Evolutionary conservation across 345 rosid genomes (phyloP).

Genomic region (Pugionium cornutum): DNA sequence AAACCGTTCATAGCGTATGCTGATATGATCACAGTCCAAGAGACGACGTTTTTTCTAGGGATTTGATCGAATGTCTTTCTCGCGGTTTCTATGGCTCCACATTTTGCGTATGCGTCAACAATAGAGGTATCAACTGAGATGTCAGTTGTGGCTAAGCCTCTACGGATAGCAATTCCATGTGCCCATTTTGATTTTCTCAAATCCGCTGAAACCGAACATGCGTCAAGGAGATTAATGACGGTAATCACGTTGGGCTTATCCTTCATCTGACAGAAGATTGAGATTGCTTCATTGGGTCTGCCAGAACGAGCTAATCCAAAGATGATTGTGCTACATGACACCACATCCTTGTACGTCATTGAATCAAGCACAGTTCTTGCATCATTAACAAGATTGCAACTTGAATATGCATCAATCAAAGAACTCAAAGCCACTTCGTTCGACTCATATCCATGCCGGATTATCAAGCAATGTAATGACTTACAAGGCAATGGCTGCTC

Average conservation of each 20-base stretch:
- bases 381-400: constrained; percentile 46
- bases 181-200: constrained; percentile 61
- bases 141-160: constrained; percentile 47
- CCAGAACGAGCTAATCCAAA: constrained; percentile 56
- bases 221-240: constrained; percentile 56
- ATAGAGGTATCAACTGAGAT: constrained; percentile 63
- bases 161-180: constrained; percentile 66
- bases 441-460: constrained; percentile 46
- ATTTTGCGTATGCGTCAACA: constrained; percentile 69
- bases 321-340: constrained; percentile 74
- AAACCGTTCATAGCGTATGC: constrained; percentile 71
- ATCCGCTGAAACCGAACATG: constrained; percentile 62
- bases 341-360: constrained; percentile 48
- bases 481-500: constrained; percentile 48
- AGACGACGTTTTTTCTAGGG: constrained; percentile 44
- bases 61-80: constrained; percentile 58
- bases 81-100: constrained; percentile 52
- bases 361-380: constrained; percentile 50
- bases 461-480: constrained; percentile 55
- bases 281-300: constrained; percentile 54
- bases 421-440: constrained; percentile 51
- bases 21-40: constrained; percentile 77
- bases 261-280: constrained; percentile 53
- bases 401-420: constrained; percentile 66
- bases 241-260: constrained; percentile 52